Percentiles rank a stretch among this genome's conserved stretches.
Conservation (phyloP, 2,329 filamentous ascomycete species). For the Leptodontidium sp. region DNA sequence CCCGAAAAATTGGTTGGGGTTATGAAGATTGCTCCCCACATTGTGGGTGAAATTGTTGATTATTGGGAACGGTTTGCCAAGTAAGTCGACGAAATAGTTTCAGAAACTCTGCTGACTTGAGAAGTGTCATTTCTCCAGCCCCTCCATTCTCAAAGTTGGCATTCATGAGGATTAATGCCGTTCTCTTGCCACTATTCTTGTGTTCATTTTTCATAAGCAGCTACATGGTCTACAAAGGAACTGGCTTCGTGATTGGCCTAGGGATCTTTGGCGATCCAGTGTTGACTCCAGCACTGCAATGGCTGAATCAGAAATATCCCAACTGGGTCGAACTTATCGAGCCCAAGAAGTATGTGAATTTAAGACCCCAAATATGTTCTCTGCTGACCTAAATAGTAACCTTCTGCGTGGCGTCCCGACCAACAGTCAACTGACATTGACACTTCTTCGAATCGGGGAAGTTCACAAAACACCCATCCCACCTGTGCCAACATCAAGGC, state of each 20-base stretch:
- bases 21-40: constrained; percentile 45
- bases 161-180: constrained; percentile 61
- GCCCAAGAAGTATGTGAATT: constrained; percentile 27
- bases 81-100: neutral
- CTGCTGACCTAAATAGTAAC: constrained; percentile 68
- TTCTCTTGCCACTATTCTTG: constrained; percentile 61
- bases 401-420: constrained; percentile 84
- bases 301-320: constrained; percentile 69
- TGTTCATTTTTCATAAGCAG: constrained; percentile 61
- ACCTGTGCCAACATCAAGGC: constrained; percentile 59
- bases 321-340: constrained; percentile 79
- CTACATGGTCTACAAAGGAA: constrained; percentile 70
- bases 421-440: constrained; percentile 83
- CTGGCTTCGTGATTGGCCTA: constrained; percentile 72
- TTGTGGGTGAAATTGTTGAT: constrained; percentile 57
- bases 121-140: constrained; percentile 29
- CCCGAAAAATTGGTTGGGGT: constrained; percentile 26
- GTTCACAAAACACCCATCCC: constrained; percentile 81
- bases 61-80: constrained; percentile 61
- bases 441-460: constrained; percentile 82
- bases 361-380: neutral
- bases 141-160: constrained; percentile 64
- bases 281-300: constrained; percentile 64
- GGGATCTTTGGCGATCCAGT: constrained; percentile 82
- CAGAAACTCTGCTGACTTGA: neutral